Base-by-base conservation (phyloP, 305 asterid species). In the Plantago coronopus region DNA sequence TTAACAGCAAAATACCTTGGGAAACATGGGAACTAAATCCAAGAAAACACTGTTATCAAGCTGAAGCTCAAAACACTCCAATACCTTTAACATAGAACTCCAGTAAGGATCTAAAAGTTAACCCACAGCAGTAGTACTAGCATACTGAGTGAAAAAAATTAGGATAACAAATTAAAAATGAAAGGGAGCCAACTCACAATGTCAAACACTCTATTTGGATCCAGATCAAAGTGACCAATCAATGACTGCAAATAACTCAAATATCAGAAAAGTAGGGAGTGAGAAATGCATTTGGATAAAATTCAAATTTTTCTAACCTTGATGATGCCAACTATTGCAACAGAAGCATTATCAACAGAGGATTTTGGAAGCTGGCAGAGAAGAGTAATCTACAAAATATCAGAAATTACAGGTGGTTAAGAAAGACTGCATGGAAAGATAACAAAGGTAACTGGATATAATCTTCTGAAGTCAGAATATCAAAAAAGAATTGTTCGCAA, bases 151-250 rank as follows among this genome's bases (percentile, higher is more conserved):
- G 21, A 54, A 9, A 29, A 27, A 23, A 67, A 48, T 34, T 38
- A 27, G 37, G 56, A 45, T 48, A n/a, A n/a, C n/a, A n/a, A n/a
- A n/a, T n/a, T n/a, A 48, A 48, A 62, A 16, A 48, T 23, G 31
- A 23, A 17, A 62, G 59, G 62, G 17, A 51, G 40, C 76, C 56
- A 63, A 79, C 99, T 79, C 77, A 93, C 99, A 71, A 89, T 93
- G 73, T 93, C 97, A 69, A 93, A 93, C 65, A 93, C 99, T 49
- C 99, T 91, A 67, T 93, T 93, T 22, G 99, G 99, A 68, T 93
- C 99, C 78, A 93, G 87, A 83, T 93, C 96, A 62, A 93, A 93
- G 81, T 93, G 97, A 55, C 99, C 99, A 61, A 93, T 93, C 69
- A 93, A 80, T n/a, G 97, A 93, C 99, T 93, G 94, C 78, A 84